These are phyloP conservation scores for Quercus phellos DNA, from an alignment of 331 rosid species.

Conservation along the genomic window DNA sequence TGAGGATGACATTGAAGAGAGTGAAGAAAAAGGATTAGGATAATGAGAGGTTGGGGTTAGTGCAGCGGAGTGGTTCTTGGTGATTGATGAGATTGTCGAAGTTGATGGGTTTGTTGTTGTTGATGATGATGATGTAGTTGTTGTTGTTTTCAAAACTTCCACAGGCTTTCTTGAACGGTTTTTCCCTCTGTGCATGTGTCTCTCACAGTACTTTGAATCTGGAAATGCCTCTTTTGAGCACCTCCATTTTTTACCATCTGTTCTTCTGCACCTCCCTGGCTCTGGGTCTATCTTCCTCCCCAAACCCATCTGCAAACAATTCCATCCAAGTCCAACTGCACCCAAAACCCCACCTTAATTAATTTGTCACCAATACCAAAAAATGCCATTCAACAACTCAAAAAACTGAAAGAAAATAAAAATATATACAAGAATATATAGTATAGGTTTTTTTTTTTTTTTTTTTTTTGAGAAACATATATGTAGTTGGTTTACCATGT, in stretches of 20 bases:
- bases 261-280: constrained; percentile 98
- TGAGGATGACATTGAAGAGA: constrained; percentile 26
- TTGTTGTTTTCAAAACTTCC: constrained; percentile 73
- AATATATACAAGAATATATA: neutral
- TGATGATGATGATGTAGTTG: neutral
- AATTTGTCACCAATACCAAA: neutral
- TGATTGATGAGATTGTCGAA: constrained; percentile 42
- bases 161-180: constrained; percentile 99
- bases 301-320: constrained; percentile 79
- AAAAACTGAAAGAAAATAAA: neutral
- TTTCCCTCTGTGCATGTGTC: constrained; percentile 99
- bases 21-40: constrained; percentile 26
- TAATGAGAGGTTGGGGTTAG: constrained; percentile 36
- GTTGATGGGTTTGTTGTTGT: constrained; percentile 30
- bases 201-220: constrained; percentile 93
- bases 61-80: constrained; percentile 33
- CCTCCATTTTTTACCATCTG: constrained; percentile 98
- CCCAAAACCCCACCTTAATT: neutral
- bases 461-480: neutral
- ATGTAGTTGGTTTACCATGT: constrained; percentile 38
- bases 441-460: neutral
- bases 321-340: constrained; percentile 98
- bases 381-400: neutral
- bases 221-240: constrained; percentile 91
- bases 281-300: constrained; percentile 95